phyloP scores from a whole-genome alignment of 257 asterid species.

The Eustoma russellianum region DNA sequence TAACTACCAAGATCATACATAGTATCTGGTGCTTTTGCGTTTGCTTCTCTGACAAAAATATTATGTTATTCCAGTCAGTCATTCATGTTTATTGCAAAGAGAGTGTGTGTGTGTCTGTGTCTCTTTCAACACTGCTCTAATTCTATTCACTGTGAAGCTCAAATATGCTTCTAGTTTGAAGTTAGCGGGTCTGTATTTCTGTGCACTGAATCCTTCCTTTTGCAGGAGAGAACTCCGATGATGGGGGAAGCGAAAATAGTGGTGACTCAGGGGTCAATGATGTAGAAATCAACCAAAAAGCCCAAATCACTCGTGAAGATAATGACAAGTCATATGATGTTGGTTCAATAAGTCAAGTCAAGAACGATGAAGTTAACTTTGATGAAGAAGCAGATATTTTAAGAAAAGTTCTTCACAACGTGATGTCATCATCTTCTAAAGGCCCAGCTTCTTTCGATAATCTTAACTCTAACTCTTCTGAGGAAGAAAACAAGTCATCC shows the following conservation, averaged over 20 bases:
- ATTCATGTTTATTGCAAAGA: no score
- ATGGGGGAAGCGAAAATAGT: slow-evolving; percentile 28
- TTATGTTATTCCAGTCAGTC: no score
- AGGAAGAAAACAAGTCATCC: slow-evolving; percentile 1
- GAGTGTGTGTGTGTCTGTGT: no score
- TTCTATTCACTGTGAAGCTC: no score
- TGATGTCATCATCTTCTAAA: slow-evolving; percentile 42
- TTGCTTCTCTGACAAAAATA: no score
- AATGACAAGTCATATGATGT: slow-evolving; percentile 30
- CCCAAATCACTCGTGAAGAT: slow-evolving; percentile 22
- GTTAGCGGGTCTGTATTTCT: neutral
- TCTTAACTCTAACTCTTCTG: slow-evolving; percentile 13
- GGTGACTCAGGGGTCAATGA: slow-evolving; percentile 43
- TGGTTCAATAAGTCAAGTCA: slow-evolving; percentile 31
- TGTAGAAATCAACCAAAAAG: slow-evolving; percentile 26
- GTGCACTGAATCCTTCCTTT: slow-evolving; percentile 2
- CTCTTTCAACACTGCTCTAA: no score
- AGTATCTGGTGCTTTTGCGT: no score
- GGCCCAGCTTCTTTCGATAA: slow-evolving; percentile 17
- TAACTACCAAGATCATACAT: no score
- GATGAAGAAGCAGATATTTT: slow-evolving; percentile 68
- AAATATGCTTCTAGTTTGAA: neutral
- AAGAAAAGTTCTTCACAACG: slow-evolving; percentile 58
- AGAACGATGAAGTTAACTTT: slow-evolving; percentile 38
- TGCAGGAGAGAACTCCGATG: slow-evolving; percentile 41